Evolutionary conservation across 495 filamentous ascomycete genomes (phyloP), one percentile per base, ranked within the genome.

Genomic region (Wilcoxina mikolae): DNA sequence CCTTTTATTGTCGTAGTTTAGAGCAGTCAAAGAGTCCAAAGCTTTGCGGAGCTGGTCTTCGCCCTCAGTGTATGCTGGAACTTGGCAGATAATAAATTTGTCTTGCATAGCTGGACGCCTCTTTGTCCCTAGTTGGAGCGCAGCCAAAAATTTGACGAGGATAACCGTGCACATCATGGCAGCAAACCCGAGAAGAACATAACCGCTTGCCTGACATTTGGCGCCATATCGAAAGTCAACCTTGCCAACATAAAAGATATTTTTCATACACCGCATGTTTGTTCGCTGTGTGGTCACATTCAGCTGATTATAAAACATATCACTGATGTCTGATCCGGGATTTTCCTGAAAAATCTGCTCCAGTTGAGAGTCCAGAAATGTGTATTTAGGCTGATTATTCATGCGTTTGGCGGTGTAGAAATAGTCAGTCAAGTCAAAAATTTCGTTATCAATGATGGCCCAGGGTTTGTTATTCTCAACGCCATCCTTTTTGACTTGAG

Each of bases 81-180:
- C 88, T 69, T 95, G 93, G 67, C 85, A 93, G 68, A 99, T 96
- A 65, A 99, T 73, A 66, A 99, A 99, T 67, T 96, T 96, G 72
- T 99, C 91, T 35, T 95, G 75, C 64, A 95, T 89, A 70, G 96
- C 91, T 0, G 91, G 91, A 25, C 87, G 72, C 53, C 83, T 94
- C 74, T 94, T 95, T 65, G 73, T 79, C 31, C 84, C 81, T 59
- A 99, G 96, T 65, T 99, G 91, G 58, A 99, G 72, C 0, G 91
- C 91, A 10, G 91, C 83, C 61, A 98, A 68, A 73, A 98, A 98
- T 70, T 96, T 98, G 68, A 82, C 72, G 15, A 82, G 59, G 54
- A 96, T 85, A 51, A 95, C 85, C 11, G 76, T 51, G 63, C 83
- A 85, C 39, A 98, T 73, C 24, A 95, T 71, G 59, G 89, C 73